Conservation (phyloP, 73 alveolate genomes). For the Tetrahymena borealis region DNA sequence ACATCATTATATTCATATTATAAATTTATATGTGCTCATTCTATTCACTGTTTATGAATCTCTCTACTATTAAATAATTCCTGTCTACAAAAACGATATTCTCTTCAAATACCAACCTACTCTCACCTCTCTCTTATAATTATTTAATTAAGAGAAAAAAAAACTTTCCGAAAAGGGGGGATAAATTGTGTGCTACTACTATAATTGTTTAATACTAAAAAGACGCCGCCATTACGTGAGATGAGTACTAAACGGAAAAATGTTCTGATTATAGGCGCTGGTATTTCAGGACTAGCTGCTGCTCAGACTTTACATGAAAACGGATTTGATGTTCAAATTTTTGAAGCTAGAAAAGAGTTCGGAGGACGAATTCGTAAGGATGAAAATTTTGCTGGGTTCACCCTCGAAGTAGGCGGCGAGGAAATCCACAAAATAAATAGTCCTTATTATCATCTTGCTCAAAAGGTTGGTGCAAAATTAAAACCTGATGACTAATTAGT, state of each 20-base stretch:
- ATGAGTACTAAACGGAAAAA: neutral
- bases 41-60: too few relatives aligned
- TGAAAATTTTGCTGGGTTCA: neutral
- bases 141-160: neutral
- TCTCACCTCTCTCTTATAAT: neutral
- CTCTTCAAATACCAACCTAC: neutral
- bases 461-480: neutral
- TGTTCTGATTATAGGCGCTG: neutral
- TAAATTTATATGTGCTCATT: too few relatives aligned
- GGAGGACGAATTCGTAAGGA: slow-evolving; percentile 1
- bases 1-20: too few relatives aligned
- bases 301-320: neutral
- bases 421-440: neutral
- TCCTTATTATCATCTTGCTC: neutral
- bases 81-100: neutral
- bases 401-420: slow-evolving; percentile 7
- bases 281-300: neutral
- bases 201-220: neutral
- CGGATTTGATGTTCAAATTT: neutral
- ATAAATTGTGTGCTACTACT: neutral
- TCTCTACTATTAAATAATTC: neutral
- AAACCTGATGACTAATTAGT: neutral
- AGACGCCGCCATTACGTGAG: slow-evolving; percentile 3
- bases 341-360: neutral
- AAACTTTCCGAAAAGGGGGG: neutral